These are phyloP conservation scores for Monosporascus cannonballus DNA, from an alignment of 2,329 filamentous ascomycete species.

Conservation along the genomic window DNA sequence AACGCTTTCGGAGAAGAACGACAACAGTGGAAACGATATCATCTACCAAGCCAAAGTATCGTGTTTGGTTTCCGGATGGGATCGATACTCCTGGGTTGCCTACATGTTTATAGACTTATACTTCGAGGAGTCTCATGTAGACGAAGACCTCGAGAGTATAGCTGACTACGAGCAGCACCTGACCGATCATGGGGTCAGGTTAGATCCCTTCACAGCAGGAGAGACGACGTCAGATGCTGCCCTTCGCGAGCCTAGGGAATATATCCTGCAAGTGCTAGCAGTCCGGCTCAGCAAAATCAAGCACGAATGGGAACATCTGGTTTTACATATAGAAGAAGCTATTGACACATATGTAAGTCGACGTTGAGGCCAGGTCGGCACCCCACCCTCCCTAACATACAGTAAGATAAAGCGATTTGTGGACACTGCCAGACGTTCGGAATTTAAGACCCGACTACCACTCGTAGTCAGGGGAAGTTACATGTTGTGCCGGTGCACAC, in stretches of 20 bases:
- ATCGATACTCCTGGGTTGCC: constrained; percentile 3
- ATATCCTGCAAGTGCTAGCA: constrained; percentile 2
- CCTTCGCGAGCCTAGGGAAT: constrained; percentile 2
- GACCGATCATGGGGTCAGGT: background rate
- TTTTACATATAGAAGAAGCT: background rate
- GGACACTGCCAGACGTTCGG: too few relatives aligned
- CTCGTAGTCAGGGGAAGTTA: background rate
- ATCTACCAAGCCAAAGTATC: constrained; percentile 6
- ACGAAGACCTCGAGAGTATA: constrained; percentile 3
- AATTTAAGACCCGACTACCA: background rate
- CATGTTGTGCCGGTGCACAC: background rate
- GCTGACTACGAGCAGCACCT: constrained; percentile 1
- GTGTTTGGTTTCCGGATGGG: constrained; percentile 3
- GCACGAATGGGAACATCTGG: constrained; percentile 3
- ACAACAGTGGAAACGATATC: constrained; percentile 6
- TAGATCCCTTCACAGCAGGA: constrained; percentile 4
- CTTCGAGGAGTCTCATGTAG: constrained; percentile 1
- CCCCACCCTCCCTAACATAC: too few relatives aligned
- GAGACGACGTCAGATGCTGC: background rate
- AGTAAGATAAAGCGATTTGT: too few relatives aligned
- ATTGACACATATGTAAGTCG: constrained; percentile 4
- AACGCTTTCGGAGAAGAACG: constrained; percentile 1
- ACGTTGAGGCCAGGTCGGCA: background rate
- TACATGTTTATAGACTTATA: constrained; percentile 7
- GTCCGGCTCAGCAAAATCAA: background rate